These are phyloP conservation scores for Diutina sp. DNA, from an alignment of 1,139 yeast species.

Conservation along the genomic window DNA sequence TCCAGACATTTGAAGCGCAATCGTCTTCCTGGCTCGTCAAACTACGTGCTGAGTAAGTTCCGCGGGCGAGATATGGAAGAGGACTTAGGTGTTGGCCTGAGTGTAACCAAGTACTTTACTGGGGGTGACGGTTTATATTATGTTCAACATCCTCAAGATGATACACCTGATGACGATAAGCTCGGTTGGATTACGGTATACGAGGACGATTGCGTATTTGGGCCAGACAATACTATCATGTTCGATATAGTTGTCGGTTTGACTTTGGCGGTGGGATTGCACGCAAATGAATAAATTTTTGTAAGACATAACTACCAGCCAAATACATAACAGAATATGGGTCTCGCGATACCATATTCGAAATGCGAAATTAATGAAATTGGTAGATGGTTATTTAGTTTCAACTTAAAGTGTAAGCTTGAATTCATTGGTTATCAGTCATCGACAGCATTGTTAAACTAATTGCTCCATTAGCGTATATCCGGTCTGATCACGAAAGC, in stretches of 20 bases:
- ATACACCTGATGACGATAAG: constrained; percentile 44
- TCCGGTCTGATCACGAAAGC: no score
- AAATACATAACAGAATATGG: no score
- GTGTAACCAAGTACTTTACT: constrained; percentile 22
- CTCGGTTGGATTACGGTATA: constrained; percentile 54
- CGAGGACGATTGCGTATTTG: constrained; percentile 24
- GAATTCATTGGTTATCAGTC: no score
- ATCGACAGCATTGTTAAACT: no score
- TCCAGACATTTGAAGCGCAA: constrained; percentile 13
- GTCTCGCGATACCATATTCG: no score
- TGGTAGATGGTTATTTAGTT: no score
- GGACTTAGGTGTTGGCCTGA: constrained; percentile 20
- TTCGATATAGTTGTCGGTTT: constrained; percentile 44
- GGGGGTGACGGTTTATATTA: constrained; percentile 46
- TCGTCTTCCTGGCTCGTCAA: neutral
- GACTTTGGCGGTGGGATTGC: constrained; percentile 26
- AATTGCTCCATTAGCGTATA: no score
- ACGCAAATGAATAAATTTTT: neutral
- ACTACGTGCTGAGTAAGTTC: neutral
- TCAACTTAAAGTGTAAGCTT: no score
- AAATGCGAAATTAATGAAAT: no score
- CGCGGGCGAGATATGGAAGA: constrained; percentile 7
- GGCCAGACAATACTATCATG: constrained; percentile 20
- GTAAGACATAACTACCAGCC: neutral
- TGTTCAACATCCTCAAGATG: constrained; percentile 37